These are phyloP conservation scores for Penicillium sp. DNA, from an alignment of 2,329 filamentous ascomycete species.

Conservation along the genomic window DNA sequence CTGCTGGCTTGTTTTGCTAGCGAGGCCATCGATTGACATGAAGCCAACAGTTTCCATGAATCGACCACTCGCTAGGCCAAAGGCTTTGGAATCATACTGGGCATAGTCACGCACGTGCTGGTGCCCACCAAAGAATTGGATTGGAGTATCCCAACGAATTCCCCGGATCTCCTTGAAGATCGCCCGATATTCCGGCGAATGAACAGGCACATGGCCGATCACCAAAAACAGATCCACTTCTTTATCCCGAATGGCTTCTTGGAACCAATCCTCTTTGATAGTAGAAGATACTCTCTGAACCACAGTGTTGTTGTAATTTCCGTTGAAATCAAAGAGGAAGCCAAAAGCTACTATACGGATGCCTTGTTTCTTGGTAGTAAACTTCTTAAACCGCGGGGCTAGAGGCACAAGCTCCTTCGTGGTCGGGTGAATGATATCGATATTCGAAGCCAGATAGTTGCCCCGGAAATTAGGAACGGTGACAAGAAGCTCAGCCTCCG, in stretches of 20 bases:
- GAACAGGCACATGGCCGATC: constrained; percentile 78
- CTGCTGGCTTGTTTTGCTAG: constrained; percentile 39
- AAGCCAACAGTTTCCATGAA: constrained; percentile 97
- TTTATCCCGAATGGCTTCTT: constrained; percentile 72
- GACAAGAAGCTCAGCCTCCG: constrained; percentile 71
- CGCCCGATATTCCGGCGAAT: constrained; percentile 73
- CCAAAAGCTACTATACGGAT: constrained; percentile 85
- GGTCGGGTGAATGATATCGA: constrained; percentile 77
- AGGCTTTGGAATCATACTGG: constrained; percentile 73
- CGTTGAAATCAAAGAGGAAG: constrained; percentile 90
- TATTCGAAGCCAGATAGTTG: constrained; percentile 84
- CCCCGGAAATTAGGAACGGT: constrained; percentile 81
- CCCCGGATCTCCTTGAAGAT: constrained; percentile 77
- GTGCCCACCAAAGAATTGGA: constrained; percentile 90
- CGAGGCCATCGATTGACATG: constrained; percentile 75
- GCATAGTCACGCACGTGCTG: constrained; percentile 83
- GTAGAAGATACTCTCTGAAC: constrained; percentile 78
- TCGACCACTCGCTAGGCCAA: constrained; percentile 79
- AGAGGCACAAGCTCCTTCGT: constrained; percentile 72
- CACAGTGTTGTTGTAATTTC: constrained; percentile 86
- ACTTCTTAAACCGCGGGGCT: constrained; percentile 80
- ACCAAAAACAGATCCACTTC: constrained; percentile 86
- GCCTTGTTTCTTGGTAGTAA: constrained; percentile 85
- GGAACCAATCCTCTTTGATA: constrained; percentile 84
- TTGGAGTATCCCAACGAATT: constrained; percentile 75